Evolutionary conservation across 225 moss, liverwort and hornwort species (phyloP), one percentile per base, ranked within the genome.

Genomic region (Sphagnum contortum): DNA sequence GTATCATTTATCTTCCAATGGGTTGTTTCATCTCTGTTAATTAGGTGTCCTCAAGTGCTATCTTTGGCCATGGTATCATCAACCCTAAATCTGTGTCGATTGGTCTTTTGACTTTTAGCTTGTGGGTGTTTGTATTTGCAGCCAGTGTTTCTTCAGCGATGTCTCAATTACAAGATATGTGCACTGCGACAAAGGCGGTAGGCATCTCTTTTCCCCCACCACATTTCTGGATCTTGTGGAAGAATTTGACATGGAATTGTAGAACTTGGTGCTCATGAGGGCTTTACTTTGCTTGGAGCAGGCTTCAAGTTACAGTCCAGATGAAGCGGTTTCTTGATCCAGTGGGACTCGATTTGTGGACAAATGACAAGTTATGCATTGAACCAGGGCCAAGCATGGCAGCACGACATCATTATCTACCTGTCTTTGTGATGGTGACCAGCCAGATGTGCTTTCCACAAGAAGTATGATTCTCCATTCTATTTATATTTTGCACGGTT

Each of bases 71-170:
- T 29, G 29, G 29, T 29, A 29, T 29, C 29, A 29, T 29, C 29
- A 29, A 29, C 29, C 29, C 29, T 29, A 29, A 29, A 29, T 29
- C 29, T 29, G 29, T 29, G 29, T 29, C 1, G 29, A 29, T 29
- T 29, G 29, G 29, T 29, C 29, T 29, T 29, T 29, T 29, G 29
- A 29, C 29, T 29, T 29, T 29, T 29, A 29, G 29, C 29, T 29
- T 29, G 29, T 29, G 29, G 29, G 29, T 29, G 29, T 29, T 9
- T 81, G 66, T 60, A 63, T 69, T 60, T 81, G 87, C 94, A 95
- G 94, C 94, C 94, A 49, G 82, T 91, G 55, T 94, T 91, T 68
- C 86, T 94, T 48, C 94, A 89, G 77, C 83, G 94, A 79, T 91
- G 87, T 76, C 91, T 94, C 73, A 87, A 88, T 72, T 94, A 94